A percentile compares a stretch with the other conserved stretches of the same genome.
Conservation (phyloP, 1,284 basidiomycete genomes). For the Ustilago hordei region DNA sequence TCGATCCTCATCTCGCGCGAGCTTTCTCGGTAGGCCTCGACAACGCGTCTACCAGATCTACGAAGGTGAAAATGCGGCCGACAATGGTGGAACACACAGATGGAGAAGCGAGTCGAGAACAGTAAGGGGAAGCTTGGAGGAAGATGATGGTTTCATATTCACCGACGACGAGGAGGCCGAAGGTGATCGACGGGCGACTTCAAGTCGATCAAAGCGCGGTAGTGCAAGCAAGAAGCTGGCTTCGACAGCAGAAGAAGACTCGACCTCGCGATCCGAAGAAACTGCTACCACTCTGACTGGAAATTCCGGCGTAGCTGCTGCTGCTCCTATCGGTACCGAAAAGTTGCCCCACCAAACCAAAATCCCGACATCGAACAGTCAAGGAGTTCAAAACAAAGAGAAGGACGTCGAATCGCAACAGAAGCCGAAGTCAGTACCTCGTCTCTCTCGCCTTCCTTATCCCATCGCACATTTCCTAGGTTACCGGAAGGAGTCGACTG, state of each 20-base stretch:
- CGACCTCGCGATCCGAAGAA: slow-evolving; percentile 9
- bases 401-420: slow-evolving; percentile 41
- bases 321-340: slow-evolving; percentile 8
- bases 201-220: neutral
- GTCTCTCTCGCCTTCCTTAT: slow-evolving; percentile 47
- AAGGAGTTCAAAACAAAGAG: slow-evolving; percentile 4
- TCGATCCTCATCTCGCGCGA: slow-evolving; percentile 41
- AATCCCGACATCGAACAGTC: neutral
- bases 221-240: slow-evolving; percentile 11
- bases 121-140: slow-evolving; percentile 36
- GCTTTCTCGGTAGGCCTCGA: slow-evolving; percentile 44
- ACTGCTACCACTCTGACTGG: slow-evolving; percentile 29
- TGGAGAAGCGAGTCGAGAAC: slow-evolving; percentile 45
- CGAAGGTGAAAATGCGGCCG: neutral
- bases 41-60: slow-evolving; percentile 46
- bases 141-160: slow-evolving; percentile 37
- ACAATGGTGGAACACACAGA: neutral
- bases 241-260: slow-evolving; percentile 21
- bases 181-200: neutral
- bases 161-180: slow-evolving; percentile 26
- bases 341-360: neutral
- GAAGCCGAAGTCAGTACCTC: slow-evolving; percentile 26
- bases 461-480: slow-evolving; percentile 51
- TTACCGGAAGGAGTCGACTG: slow-evolving; percentile 30
- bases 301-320: slow-evolving; percentile 5